Conservation (phyloP, 768 basidiomycete genomes). For the Hysterangium stoloniferum region DNA sequence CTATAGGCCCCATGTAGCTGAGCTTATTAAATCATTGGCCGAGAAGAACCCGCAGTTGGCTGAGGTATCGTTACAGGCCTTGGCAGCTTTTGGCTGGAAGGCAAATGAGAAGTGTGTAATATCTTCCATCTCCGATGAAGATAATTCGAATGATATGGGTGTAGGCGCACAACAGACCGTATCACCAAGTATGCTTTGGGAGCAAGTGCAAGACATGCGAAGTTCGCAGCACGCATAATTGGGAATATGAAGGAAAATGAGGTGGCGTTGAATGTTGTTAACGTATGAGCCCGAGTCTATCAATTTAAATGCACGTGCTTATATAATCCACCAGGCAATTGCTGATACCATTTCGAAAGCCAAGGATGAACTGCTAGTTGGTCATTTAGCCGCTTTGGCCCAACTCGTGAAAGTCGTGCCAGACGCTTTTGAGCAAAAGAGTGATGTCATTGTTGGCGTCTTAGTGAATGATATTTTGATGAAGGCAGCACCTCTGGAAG, state of each 20-base stretch:
- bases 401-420: slow-evolving; percentile 66
- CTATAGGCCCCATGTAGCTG: slow-evolving; percentile 65
- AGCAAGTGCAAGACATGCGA: slow-evolving; percentile 60
- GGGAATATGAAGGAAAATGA: slow-evolving; percentile 49
- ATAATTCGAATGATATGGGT: neutral
- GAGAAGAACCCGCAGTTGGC: slow-evolving; percentile 44
- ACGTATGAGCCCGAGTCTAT: slow-evolving; percentile 37
- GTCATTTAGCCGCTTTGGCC: slow-evolving; percentile 62
- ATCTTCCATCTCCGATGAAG: neutral
- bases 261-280: slow-evolving; percentile 47
- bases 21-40: slow-evolving; percentile 65
- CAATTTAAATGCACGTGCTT: neutral
- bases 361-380: slow-evolving; percentile 45
- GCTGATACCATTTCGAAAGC: slow-evolving; percentile 41
- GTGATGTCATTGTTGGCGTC: slow-evolving; percentile 65
- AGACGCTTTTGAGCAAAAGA: slow-evolving; percentile 69
- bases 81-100: slow-evolving; percentile 62
- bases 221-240: slow-evolving; percentile 77
- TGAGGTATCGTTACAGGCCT: slow-evolving; percentile 66
- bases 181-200: slow-evolving; percentile 51
- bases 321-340: too few relatives aligned
- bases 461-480: slow-evolving; percentile 65
- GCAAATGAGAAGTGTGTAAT: slow-evolving; percentile 53
- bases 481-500: slow-evolving; percentile 39
- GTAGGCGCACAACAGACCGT: slow-evolving; percentile 61